Percentiles rank a stretch among this genome's conserved stretches.
These are phyloP conservation scores for Neurospora tetrasperma DNA, from an alignment of 495 filamentous ascomycete genomes.

Conservation along the genomic window DNA sequence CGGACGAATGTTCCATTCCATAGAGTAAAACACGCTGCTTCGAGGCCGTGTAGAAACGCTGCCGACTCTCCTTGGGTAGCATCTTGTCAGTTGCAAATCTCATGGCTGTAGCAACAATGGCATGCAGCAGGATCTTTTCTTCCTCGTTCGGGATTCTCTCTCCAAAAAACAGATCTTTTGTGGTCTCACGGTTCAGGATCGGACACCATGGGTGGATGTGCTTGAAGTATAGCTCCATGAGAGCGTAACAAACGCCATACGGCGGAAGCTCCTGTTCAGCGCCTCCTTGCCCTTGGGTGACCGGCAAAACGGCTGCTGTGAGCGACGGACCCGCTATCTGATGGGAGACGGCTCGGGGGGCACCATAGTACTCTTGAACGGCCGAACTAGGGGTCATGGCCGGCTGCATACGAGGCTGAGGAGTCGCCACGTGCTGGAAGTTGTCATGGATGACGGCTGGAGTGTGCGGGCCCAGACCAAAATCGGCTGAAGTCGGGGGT, in stretches of 20 bases:
- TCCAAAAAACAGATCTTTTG: constrained; percentile 73
- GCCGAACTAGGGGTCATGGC: constrained; percentile 18
- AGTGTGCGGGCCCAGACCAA: constrained; percentile 16
- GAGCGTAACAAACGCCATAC: constrained; percentile 69
- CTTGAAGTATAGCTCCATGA: constrained; percentile 83
- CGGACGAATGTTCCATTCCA: constrained; percentile 77
- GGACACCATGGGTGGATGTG: constrained; percentile 89
- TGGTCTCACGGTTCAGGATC: constrained; percentile 71
- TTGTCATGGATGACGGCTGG: constrained; percentile 19
- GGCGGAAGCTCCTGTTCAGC: constrained; percentile 71
- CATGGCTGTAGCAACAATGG: constrained; percentile 76
- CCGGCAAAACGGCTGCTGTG: constrained; percentile 28
- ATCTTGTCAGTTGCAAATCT: constrained; percentile 67
- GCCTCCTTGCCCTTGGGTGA: constrained; percentile 28
- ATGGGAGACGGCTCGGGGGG: neutral
- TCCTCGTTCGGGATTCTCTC: constrained; percentile 63
- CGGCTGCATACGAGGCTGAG: constrained; percentile 23
- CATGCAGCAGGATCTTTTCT: constrained; percentile 72
- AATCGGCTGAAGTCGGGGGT: constrained; percentile 36
- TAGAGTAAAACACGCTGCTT: constrained; percentile 80
- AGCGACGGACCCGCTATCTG: constrained; percentile 25
- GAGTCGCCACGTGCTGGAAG: constrained; percentile 16
- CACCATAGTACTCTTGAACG: constrained; percentile 38
- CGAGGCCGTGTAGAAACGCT: constrained; percentile 64
- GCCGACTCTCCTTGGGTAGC: constrained; percentile 58